Base-by-base conservation (phyloP, 2,329 filamentous ascomycete genomes). In the Apiospora rasikravindrae region DNA sequence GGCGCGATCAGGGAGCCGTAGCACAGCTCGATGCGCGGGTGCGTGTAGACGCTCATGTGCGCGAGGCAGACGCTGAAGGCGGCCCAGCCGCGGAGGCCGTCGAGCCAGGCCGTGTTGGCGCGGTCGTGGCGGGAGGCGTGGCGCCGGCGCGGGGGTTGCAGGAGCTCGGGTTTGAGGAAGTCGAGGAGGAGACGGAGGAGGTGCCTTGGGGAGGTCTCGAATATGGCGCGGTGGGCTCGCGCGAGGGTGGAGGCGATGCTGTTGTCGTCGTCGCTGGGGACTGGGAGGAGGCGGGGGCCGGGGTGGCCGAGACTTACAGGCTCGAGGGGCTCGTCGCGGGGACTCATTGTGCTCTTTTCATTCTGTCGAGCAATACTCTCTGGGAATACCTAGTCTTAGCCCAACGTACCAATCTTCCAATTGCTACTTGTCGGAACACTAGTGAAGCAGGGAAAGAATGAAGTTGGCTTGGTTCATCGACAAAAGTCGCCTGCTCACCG, bases 21-120 rank as follows among this genome's bases (percentile, higher is more conserved):
- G 67, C 67, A 69, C 44, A 49, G 67, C 67, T 69, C 67, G 67
- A 69, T 69, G 44, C 67, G 67, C 67, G 67, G 44, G 67, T 49
- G 67, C 44, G 67, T 69, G 26, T 69, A 69, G 16, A 69, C 67
- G 67, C 44, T 49, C 67, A 69, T 45, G 26, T 69, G 67, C 16
- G 47, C 67, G 16, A 69, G 33, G 26, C 67, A 69, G 26, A 69
- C 67, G 67, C 44, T 37, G 44, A 69, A 69, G 67, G 67, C 67
- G 44, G 67, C 67, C 67, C 67, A 69, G 44, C 67, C 67, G 44
- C 67, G 67, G 26, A 69, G 67, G 67, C 67, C 67, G 67, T 69
- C 67, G n/a, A 69, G 44, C 67, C 67, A 69, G 7, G 67, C 67
- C 7, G 67, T 69, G 57, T 22, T 40, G 57, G 19, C 26, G 29